These are phyloP conservation scores for Rhynchosporium agropyri DNA, from an alignment of 2,329 filamentous ascomycete genomes.

Conservation along the genomic window DNA sequence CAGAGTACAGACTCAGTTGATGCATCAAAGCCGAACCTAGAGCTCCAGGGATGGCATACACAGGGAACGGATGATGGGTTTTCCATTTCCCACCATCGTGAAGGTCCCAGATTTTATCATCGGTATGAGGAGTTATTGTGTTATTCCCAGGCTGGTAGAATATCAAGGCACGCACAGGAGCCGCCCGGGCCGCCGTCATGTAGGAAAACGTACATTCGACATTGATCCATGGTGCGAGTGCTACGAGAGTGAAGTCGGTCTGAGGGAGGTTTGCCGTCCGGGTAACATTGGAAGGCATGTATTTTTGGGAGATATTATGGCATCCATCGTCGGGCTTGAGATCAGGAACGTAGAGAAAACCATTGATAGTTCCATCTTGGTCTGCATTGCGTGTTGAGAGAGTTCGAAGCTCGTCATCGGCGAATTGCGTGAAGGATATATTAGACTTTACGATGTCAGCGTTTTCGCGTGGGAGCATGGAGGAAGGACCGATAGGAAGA, in stretches of 20 bases:
- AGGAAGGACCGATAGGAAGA: background rate
- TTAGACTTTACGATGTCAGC: constrained; percentile 35
- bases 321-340: constrained; percentile 63
- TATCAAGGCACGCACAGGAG: constrained; percentile 64
- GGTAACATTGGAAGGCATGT: constrained; percentile 76
- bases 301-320: constrained; percentile 60
- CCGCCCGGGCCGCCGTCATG: constrained; percentile 60
- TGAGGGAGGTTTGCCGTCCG: constrained; percentile 68
- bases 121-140: constrained; percentile 65
- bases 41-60: constrained; percentile 76
- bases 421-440: constrained; percentile 37
- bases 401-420: constrained; percentile 70
- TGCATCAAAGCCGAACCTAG: constrained; percentile 70
- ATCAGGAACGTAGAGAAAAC: constrained; percentile 83
- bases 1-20: constrained; percentile 75
- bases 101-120: constrained; percentile 70
- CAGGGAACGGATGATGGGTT: constrained; percentile 69
- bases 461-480: constrained; percentile 3
- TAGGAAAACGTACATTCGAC: constrained; percentile 73
- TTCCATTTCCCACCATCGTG: constrained; percentile 74
- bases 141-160: constrained; percentile 63
- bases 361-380: constrained; percentile 64
- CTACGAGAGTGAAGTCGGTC: constrained; percentile 73
- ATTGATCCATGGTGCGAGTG: constrained; percentile 84
- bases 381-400: constrained; percentile 69